phyloP scores from a whole-genome alignment of 805 yeast genomes.

The Sungouiella blattae region DNA sequence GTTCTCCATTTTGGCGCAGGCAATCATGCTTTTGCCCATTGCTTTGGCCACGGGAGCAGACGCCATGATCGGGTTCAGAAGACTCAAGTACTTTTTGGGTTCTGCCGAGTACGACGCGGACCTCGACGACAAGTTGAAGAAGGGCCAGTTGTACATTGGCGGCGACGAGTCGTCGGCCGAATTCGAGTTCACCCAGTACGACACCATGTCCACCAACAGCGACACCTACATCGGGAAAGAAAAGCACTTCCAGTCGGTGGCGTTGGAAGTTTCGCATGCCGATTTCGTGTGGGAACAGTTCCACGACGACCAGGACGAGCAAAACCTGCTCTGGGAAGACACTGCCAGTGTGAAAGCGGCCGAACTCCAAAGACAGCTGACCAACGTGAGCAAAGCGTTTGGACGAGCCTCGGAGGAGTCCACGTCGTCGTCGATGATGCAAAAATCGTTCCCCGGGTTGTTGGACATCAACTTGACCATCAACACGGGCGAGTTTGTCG shows the following conservation, averaged over 20 bases:
- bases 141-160: constrained; percentile 8
- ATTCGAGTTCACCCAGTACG: constrained; percentile 4
- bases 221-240: background rate
- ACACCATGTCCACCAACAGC: background rate
- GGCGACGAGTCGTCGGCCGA: constrained; percentile 1
- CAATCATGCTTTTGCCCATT: constrained; percentile 41
- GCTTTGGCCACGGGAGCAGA: constrained; percentile 45
- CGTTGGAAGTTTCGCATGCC: constrained; percentile 10
- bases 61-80: constrained; percentile 37
- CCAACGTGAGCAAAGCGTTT: background rate
- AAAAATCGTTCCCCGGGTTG: constrained; percentile 30
- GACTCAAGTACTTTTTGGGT: constrained; percentile 22
- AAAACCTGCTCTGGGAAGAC: constrained; percentile 9
- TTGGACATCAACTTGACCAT: constrained; percentile 29
- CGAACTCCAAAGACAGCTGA: background rate
- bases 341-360: background rate
- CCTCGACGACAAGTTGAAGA: constrained; percentile 7
- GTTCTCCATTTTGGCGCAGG: constrained; percentile 41
- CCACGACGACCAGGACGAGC: constrained; percentile 3
- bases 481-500: constrained; percentile 33
- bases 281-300: constrained; percentile 14
- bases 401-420: background rate
- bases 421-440: constrained; percentile 2
- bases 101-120: constrained; percentile 16
- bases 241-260: constrained; percentile 2